Evolutionary conservation across 495 filamentous ascomycete species (phyloP), one percentile per base, ranked within the genome.

Genomic region (Hypoxylon subgilvum): DNA sequence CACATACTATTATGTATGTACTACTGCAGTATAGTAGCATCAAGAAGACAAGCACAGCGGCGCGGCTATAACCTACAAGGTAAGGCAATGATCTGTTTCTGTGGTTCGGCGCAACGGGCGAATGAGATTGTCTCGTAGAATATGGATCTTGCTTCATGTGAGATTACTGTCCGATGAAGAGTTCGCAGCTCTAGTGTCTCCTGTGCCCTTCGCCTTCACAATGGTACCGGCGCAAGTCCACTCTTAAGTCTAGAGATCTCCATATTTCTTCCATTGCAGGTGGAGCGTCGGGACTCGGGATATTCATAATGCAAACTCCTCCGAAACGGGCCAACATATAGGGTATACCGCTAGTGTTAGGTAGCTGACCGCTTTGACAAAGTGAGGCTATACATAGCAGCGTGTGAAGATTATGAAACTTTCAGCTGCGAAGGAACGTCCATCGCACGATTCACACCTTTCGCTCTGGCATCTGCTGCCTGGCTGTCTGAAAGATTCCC

Each of bases 111-210:
- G 13, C 28, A n/a, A 22, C n/a, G 2, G 12, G 23, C 47, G 21
- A 52, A 52, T 52, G 40, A 42, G 16, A 16, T 25, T 9, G 30
- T 27, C 51, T 25, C 58, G 50, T 61, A 55, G 58, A 50, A 46
- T 53, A 50, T 51, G 49, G 51, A 55, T 61, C 58, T 49, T 55
- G 51, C 50, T 45, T 61, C 18, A 61, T 61, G 58, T 56, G 21
- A 54, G 58, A 61, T 61, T 46, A 50, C 57, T 50, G 57, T 49
- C 50, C 57, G 57, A 61, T 61, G 13, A 41, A 55, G 49, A 55
- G 58, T 61, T 61, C 61, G 49, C 49, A 59, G 48, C 48, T 46
- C 45, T 64, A 51, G 54, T 50, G 55, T 35, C 44, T 45, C 30
- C 43, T 58, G 36, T 23, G 34, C 25, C 35, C 27, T 25, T 25